A percentile compares a stretch with the other conserved stretches of the same genome.
These are phyloP conservation scores for Saccharomycopsis synnaedendra DNA, from an alignment of 805 yeast species.

Conservation along the genomic window DNA sequence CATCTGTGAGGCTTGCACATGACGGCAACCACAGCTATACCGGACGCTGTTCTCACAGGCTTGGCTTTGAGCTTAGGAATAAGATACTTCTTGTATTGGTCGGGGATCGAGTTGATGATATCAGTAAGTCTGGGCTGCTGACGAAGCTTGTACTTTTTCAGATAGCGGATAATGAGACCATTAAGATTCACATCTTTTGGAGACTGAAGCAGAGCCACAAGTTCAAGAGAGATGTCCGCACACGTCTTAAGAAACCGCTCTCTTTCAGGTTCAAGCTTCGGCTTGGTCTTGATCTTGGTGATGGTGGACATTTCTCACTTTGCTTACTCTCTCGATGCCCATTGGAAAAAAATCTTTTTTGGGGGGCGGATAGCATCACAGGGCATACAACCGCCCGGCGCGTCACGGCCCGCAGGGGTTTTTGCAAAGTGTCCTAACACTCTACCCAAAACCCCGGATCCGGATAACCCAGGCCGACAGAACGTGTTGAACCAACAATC, in stretches of 20 bases:
- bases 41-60: constrained; percentile 97
- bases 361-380: neutral
- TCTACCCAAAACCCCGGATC: too few relatives aligned
- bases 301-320: constrained; percentile 26
- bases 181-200: constrained; percentile 79
- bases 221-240: constrained; percentile 80
- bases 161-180: constrained; percentile 73
- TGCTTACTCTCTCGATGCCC: constrained; percentile 12
- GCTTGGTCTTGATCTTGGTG: constrained; percentile 6
- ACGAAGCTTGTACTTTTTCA: constrained; percentile 84
- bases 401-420: neutral
- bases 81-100: constrained; percentile 83
- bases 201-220: constrained; percentile 64
- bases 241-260: constrained; percentile 90
- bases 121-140: constrained; percentile 93
- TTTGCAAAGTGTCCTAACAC: too few relatives aligned
- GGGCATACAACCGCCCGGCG: too few relatives aligned
- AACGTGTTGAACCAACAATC: too few relatives aligned
- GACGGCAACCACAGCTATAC: constrained; percentile 98
- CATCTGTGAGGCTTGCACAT: constrained; percentile 99
- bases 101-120: constrained; percentile 90
- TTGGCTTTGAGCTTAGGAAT: constrained; percentile 95
- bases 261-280: constrained; percentile 69
- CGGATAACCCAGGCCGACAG: too few relatives aligned
- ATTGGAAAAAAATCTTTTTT: neutral